Conservation (phyloP, 495 filamentous ascomycete species). For the Astrocystis sublimbata region DNA sequence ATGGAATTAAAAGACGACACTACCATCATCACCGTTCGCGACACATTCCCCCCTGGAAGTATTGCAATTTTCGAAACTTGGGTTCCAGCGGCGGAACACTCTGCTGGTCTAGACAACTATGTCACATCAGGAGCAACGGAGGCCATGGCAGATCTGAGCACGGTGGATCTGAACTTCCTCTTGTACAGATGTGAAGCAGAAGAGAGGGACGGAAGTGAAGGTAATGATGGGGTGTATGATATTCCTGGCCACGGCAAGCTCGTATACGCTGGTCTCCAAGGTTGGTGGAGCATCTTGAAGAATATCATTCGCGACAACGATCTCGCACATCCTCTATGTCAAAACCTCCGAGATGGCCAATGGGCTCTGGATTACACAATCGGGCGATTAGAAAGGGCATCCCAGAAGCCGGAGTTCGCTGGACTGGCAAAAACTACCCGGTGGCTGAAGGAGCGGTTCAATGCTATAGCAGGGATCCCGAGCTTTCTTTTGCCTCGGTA, state of each 20-base stretch:
- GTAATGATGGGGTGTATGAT: constrained; percentile 80
- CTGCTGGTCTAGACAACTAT: constrained; percentile 75
- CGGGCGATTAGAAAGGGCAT: constrained; percentile 71
- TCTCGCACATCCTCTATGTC: constrained; percentile 87
- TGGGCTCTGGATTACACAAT: constrained; percentile 95
- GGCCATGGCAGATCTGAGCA: constrained; percentile 69
- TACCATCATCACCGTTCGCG: constrained; percentile 78
- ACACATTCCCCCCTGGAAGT: constrained; percentile 84
- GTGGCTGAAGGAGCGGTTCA: constrained; percentile 84
- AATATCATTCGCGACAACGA: constrained; percentile 86
- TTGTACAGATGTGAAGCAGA: constrained; percentile 92
- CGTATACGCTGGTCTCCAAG: constrained; percentile 95
- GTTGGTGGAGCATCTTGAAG: constrained; percentile 95
- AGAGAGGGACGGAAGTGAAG: constrained; percentile 77
- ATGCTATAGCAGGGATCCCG: constrained; percentile 78
- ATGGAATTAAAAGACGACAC: constrained; percentile 67
- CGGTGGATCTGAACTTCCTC: constrained; percentile 87
- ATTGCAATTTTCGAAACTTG: constrained; percentile 95
- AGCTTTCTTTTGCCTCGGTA: constrained; percentile 90
- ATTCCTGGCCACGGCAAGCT: constrained; percentile 82
- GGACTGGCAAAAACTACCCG: constrained; percentile 62
- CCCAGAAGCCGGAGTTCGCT: constrained; percentile 59
- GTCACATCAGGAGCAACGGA: constrained; percentile 78
- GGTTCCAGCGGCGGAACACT: constrained; percentile 82
- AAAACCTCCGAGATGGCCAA: constrained; percentile 85